These are phyloP conservation scores for Zoysia japonica DNA, from an alignment of 176 grass and related monocot genomes.

Conservation along the genomic window DNA sequence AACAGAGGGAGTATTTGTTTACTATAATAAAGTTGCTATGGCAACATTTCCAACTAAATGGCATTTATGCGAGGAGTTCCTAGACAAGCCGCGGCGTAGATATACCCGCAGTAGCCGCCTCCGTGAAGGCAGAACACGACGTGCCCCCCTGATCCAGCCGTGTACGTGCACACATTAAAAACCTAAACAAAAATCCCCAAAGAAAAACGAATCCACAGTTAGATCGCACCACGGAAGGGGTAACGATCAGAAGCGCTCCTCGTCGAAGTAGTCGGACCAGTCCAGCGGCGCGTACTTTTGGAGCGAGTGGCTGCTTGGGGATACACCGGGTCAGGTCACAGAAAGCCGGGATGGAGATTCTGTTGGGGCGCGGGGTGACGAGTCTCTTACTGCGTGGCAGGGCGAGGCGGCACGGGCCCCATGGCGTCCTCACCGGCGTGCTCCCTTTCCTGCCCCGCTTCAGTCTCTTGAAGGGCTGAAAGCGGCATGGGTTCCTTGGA, in stretches of 20 bases:
- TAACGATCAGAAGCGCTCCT: conserved; percentile 42
- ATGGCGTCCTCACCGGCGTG: conserved; percentile 30
- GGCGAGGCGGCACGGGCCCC: conserved; percentile 64
- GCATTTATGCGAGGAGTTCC: background rate
- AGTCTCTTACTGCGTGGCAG: conserved; percentile 73
- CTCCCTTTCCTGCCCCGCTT: conserved; percentile 44
- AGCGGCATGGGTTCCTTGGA: conserved; percentile 70
- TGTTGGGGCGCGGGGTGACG: background rate
- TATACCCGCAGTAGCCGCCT: conserved; percentile 89
- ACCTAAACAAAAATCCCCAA: conserved; percentile 36
- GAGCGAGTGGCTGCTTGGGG: conserved; percentile 68
- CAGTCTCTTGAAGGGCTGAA: conserved; percentile 67
- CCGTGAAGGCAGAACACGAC: conserved; percentile 89
- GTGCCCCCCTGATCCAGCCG: conserved; percentile 76
- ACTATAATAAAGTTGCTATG: background rate
- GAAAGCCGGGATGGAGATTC: background rate
- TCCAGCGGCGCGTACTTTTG: conserved; percentile 81
- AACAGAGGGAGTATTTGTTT: background rate
- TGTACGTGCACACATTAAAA: conserved; percentile 84
- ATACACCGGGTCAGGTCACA: conserved; percentile 9
- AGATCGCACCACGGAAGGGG: conserved; percentile 26
- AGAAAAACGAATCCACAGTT: background rate
- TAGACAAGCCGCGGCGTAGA: background rate
- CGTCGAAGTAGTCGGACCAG: conserved; percentile 88
- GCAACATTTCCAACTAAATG: background rate